Base-by-base conservation (phyloP, 805 yeast species). In the Schwanniomyces polymorphus region DNA sequence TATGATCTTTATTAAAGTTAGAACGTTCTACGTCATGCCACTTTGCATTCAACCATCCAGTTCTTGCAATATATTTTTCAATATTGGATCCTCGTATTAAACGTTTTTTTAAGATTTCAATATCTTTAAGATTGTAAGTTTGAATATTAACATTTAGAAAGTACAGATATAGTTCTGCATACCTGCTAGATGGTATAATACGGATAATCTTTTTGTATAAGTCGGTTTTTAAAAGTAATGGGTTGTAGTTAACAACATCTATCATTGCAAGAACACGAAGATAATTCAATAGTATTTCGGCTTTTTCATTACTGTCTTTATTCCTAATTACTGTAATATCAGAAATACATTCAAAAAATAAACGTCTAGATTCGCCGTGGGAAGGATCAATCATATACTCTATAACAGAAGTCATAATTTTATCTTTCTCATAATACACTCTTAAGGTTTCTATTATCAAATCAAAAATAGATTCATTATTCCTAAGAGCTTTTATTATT, bases 21-120 rank as follows among this genome's bases (percentile, higher is more conserved):
- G 52, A 47, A 35, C 48, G 51, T 21, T 61, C 55, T 0, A 64
- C 57, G 47, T 70, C 61, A 46, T 72, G 75, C 75, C 75, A 70
- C 43, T 63, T 64, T 5, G 75, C 63, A 28, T 61, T 53, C 5
- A 67, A 41, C 43, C 61, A 54, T 1, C 78, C 78, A 2, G 77
- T 70, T 40, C 75, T 52, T 7, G 61, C 63, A 4, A 70, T 60
- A 44, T 63, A 64, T 39, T 58, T 59, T 3, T 70, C 75, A 12
- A 65, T 33, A 27, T 61, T 57, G 1, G 66, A 54, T 6, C 78
- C 74, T 6, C 45, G 47, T 18, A 56, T 44, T 17, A 72, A 58
- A 7, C 54, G 47, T 18, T 51, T 46, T 38, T 64, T 65, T 27
- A 72, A 37, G 0, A 38, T 26, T 16, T 56, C 45, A 31, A 61